phyloP scores from a whole-genome alignment of 257 asterid species.

The Solanum commersonii region DNA sequence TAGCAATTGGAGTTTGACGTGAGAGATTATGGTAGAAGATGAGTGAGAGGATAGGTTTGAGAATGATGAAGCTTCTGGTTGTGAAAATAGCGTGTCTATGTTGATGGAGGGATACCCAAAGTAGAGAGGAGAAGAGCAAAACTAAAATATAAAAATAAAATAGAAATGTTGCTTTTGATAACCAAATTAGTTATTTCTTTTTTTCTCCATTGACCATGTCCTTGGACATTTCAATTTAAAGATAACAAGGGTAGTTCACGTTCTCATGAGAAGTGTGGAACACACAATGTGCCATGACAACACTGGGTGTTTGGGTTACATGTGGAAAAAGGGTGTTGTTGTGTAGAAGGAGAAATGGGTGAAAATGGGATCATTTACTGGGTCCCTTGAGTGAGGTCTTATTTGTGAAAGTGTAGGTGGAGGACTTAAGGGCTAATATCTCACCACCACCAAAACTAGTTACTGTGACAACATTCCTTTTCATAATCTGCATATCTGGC shows the following conservation, averaged over 20 bases:
- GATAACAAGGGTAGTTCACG: background rate
- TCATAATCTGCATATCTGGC: background rate
- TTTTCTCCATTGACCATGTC: background rate
- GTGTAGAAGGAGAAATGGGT: background rate
- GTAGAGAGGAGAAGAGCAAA: background rate
- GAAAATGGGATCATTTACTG: background rate
- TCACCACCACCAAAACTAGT: background rate
- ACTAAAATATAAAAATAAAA: background rate
- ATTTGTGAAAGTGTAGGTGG: background rate
- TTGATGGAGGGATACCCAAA: background rate
- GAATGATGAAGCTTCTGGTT: background rate
- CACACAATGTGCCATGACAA: background rate
- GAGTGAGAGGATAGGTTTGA: background rate
- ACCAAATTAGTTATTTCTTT: background rate
- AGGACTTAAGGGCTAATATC: background rate
- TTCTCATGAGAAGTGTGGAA: background rate
- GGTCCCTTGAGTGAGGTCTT: background rate
- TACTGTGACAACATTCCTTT: background rate
- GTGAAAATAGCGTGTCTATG: background rate
- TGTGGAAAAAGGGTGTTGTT: background rate
- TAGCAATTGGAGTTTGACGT: background rate
- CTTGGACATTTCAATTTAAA: background rate
- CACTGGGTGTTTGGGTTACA: background rate
- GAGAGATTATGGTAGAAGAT: background rate
- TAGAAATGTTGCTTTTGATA: background rate